Conservation (phyloP, 1,284 basidiomycete genomes). For the Pseudozyma tsukubaensis region DNA sequence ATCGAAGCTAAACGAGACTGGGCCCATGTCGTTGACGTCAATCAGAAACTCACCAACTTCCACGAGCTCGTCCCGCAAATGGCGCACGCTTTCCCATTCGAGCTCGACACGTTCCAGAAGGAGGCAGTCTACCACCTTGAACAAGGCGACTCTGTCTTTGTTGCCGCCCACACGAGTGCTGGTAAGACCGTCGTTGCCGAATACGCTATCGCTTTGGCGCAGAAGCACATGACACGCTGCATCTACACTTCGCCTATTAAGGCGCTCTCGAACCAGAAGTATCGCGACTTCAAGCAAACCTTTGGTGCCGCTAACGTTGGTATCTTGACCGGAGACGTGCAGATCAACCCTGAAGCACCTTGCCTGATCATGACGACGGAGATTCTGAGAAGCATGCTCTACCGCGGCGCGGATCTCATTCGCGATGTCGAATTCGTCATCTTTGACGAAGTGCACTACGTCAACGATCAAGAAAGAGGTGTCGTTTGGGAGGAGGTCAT, state of each 20-base stretch:
- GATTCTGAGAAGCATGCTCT: slow-evolving; percentile 91
- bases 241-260: slow-evolving; percentile 99
- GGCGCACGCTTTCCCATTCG: slow-evolving; percentile 84
- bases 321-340: slow-evolving; percentile 97
- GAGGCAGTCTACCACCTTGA: slow-evolving; percentile 98
- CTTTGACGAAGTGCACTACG: slow-evolving; percentile 99
- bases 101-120: slow-evolving; percentile 92
- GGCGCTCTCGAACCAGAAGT: slow-evolving; percentile 98
- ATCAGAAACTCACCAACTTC: slow-evolving; percentile 88
- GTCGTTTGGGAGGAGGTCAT: slow-evolving; percentile 99
- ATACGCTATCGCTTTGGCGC: slow-evolving; percentile 95
- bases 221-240: slow-evolving; percentile 97
- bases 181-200: slow-evolving; percentile 99
- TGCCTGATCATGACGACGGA: slow-evolving; percentile 93
- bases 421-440: slow-evolving; percentile 99
- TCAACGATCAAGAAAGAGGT: slow-evolving; percentile 98
- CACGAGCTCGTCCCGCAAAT: slow-evolving; percentile 87
- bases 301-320: slow-evolving; percentile 93
- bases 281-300: slow-evolving; percentile 96
- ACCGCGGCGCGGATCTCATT: slow-evolving; percentile 89
- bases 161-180: slow-evolving; percentile 98
- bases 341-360: slow-evolving; percentile 97
- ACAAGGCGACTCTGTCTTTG: slow-evolving; percentile 97
- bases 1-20: slow-evolving; percentile 82
- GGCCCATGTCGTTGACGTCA: slow-evolving; percentile 96